These are phyloP conservation scores for Symbiodinium natans DNA, from an alignment of 73 alveolate genomes.

Conservation along the genomic window DNA sequence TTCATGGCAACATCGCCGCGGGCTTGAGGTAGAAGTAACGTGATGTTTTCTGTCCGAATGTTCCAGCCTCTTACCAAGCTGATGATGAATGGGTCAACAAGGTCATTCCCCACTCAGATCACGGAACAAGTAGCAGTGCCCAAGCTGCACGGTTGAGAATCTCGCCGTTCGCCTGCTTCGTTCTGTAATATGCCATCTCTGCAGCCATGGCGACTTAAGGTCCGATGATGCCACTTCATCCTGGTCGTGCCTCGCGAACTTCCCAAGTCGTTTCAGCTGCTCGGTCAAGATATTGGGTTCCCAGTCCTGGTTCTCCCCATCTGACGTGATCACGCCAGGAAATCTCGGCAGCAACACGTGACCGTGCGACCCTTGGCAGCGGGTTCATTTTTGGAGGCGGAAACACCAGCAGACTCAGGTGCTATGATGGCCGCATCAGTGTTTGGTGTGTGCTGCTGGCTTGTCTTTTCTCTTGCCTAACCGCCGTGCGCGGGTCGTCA, in stretches of 20 bases:
- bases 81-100: neutral
- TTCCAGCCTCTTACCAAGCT: too few relatives aligned
- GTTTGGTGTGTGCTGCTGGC: slow-evolving; percentile 53
- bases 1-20: slow-evolving; percentile 58
- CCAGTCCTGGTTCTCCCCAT: too few relatives aligned
- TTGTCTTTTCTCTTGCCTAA: neutral
- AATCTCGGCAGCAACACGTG: slow-evolving; percentile 68
- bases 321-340: slow-evolving; percentile 26
- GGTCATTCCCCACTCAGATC: slow-evolving; percentile 9
- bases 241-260: slow-evolving; percentile 85
- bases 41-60: too few relatives aligned
- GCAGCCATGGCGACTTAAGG: neutral
- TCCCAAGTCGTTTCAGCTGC: slow-evolving; percentile 56
- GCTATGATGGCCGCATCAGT: slow-evolving; percentile 25
- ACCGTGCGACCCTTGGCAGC: slow-evolving; percentile 11
- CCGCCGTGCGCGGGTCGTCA: too few relatives aligned
- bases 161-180: too few relatives aligned
- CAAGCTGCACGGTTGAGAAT: neutral
- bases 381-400: neutral
- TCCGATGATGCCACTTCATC: slow-evolving; percentile 7
- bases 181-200: too few relatives aligned
- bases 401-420: too few relatives aligned
- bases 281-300: neutral
- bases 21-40: neutral
- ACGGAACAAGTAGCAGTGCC: neutral